These are phyloP conservation scores for Reutealis trisperma DNA, from an alignment of 345 rosid species.

Conservation along the genomic window DNA sequence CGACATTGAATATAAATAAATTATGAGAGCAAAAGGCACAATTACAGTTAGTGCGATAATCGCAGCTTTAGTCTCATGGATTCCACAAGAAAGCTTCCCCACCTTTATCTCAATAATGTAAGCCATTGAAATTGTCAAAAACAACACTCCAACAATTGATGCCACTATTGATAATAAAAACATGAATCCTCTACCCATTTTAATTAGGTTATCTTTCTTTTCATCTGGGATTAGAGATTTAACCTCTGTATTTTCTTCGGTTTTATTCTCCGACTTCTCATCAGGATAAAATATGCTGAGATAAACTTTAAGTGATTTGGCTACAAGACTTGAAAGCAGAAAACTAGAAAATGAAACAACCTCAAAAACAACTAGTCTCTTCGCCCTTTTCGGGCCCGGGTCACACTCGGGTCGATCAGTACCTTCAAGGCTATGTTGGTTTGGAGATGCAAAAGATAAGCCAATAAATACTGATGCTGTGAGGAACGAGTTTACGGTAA, in stretches of 20 bases:
- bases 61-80: neutral
- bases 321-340: conserved; percentile 42
- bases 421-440: conserved; percentile 19
- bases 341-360: conserved; percentile 37
- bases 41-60: neutral
- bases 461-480: conserved; percentile 22
- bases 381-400: neutral
- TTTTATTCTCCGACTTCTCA: too few relatives aligned
- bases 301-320: conserved; percentile 37
- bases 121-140: conserved; percentile 32
- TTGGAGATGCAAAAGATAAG: conserved; percentile 17
- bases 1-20: conserved; percentile 3
- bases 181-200: neutral
- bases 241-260: too few relatives aligned
- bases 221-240: too few relatives aligned
- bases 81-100: conserved; percentile 22
- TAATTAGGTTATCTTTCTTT: neutral
- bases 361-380: conserved; percentile 15
- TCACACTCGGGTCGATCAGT: conserved; percentile 19
- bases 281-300: conserved; percentile 19
- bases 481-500: neutral
- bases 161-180: conserved; percentile 20
- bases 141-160: conserved; percentile 31
- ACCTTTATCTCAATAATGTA: conserved; percentile 37
- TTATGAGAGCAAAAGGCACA: neutral